Evolutionary conservation across 495 filamentous ascomycete species (phyloP).

Genomic region (Clavariopsis aquatica): DNA sequence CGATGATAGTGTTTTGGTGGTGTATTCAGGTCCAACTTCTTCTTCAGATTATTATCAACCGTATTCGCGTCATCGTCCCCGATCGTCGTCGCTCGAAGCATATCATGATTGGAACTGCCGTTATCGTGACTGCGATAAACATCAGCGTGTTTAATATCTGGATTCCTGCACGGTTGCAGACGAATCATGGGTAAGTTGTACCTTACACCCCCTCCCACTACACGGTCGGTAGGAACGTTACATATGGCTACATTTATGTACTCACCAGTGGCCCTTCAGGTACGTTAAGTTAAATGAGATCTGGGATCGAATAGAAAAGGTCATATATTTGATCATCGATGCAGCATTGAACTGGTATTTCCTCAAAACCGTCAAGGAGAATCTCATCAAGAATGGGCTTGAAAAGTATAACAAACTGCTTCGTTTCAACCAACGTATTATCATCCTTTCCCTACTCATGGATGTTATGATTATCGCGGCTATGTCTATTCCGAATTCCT

Average conservation of each 20-base stretch:
- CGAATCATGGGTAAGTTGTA: constrained; percentile 14
- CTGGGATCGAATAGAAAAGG: constrained; percentile 31
- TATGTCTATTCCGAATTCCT: constrained; percentile 34
- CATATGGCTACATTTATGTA: not conserved
- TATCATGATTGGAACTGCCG: constrained; percentile 29
- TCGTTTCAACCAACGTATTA: constrained; percentile 30
- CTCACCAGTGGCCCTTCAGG: not conserved
- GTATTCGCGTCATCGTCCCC: constrained; percentile 30
- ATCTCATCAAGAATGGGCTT: constrained; percentile 32
- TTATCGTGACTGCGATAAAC: constrained; percentile 26
- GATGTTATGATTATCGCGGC: constrained; percentile 35
- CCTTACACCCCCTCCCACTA: not conserved
- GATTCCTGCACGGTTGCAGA: constrained; percentile 28
- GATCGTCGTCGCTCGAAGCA: constrained; percentile 25
- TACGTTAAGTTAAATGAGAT: constrained; percentile 23
- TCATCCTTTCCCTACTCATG: constrained; percentile 25
- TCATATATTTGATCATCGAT: constrained; percentile 26
- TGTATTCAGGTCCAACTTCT: constrained; percentile 33
- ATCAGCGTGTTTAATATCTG: constrained; percentile 32
- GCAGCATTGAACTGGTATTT: constrained; percentile 30
- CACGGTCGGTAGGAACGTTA: no score
- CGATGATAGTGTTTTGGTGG: constrained; percentile 27
- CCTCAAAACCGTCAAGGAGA: constrained; percentile 26
- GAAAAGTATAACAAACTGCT: constrained; percentile 33
- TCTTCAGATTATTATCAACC: constrained; percentile 34